phyloP scores from a whole-genome alignment of 2,329 filamentous ascomycete species.

The Dactylellina drechsleri region DNA sequence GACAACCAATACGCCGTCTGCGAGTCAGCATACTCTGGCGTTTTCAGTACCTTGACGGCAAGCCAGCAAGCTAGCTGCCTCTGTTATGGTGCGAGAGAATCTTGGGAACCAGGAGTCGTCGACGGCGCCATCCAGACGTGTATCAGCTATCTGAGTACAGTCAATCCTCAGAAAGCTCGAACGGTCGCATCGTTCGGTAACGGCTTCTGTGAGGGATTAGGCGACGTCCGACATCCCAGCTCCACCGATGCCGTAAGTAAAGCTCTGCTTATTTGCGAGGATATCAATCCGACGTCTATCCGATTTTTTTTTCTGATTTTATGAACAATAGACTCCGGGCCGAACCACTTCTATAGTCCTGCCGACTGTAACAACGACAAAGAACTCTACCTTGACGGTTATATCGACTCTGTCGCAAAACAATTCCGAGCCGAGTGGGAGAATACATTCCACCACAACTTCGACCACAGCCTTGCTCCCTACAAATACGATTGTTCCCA shows the following conservation, averaged over 20 bases:
- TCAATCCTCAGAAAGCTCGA: constrained; percentile 21
- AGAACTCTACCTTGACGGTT: constrained; percentile 4
- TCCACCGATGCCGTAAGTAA: constrained; percentile 29
- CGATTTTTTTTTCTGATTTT: background rate
- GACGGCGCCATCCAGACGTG: constrained; percentile 36
- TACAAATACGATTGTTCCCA: too few species aligned
- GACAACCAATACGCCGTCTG: constrained; percentile 30
- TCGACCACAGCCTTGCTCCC: background rate
- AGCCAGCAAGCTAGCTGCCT: constrained; percentile 46
- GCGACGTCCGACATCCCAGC: constrained; percentile 21
- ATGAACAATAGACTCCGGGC: constrained; percentile 21
- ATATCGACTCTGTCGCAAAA: background rate
- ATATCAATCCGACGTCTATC: background rate
- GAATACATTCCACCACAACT: background rate
- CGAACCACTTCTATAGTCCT: constrained; percentile 25
- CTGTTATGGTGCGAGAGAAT: constrained; percentile 33
- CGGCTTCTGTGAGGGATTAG: constrained; percentile 39
- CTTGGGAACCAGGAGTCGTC: constrained; percentile 27
- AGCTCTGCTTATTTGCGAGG: background rate
- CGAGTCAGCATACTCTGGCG: constrained; percentile 14
- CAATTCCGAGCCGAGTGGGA: background rate
- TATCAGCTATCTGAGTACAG: constrained; percentile 25
- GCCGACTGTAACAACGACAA: constrained; percentile 9
- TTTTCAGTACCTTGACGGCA: constrained; percentile 17
- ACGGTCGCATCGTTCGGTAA: constrained; percentile 4